Base-by-base conservation (phyloP, 768 basidiomycete species). In the Mycena sanguinolenta region DNA sequence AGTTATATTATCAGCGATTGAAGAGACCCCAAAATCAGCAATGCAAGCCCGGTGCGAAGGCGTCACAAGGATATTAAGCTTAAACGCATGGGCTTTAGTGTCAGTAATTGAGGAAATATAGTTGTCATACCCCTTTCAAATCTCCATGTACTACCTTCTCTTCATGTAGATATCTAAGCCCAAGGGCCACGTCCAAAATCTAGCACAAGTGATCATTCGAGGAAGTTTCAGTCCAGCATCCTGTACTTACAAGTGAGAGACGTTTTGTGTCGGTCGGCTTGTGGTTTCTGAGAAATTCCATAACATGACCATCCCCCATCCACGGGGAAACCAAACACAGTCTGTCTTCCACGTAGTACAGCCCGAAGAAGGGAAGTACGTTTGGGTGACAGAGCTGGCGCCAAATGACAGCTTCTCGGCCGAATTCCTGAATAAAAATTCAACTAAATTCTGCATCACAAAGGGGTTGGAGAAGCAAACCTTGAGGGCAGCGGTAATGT, bases 401-500 rank as follows among this genome's bases (percentile, higher is more conserved):
- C 46, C 46, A 49, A 23, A 49, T 49, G 46, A 49, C n/a, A 49
- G 46, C 46, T 23, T 49, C 46, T 49, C 46, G 46, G 7, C 46
- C 46, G n/a, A 49, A 49, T 23, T 49, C 46, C 46, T 49, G 46
- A 23, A n/a, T n/a, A n/a, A n/a, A n/a, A n/a, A n/a, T n/a, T n/a
- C n/a, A n/a, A n/a, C n/a, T n/a, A n/a, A n/a, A n/a, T n/a, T n/a
- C n/a, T n/a, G n/a, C n/a, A n/a, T n/a, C n/a, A n/a, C n/a, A n/a
- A n/a, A n/a, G n/a, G n/a, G n/a, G n/a, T n/a, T 19, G 14, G 4
- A 27, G 23, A 36, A 57, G 25, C 30, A 9, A 58, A 65, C 64
- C 57, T 65, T 65, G 4, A 72, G 39, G 3, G 65, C 19, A 14
- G 28, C 49, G 23, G 60, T 12, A 32, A 70, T 46, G 9, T 69